Percentiles rank a stretch among this genome's conserved stretches.
These are phyloP conservation scores for Debaryomyces subglobosus DNA, from an alignment of 1,139 yeast species.

Conservation along the genomic window DNA sequence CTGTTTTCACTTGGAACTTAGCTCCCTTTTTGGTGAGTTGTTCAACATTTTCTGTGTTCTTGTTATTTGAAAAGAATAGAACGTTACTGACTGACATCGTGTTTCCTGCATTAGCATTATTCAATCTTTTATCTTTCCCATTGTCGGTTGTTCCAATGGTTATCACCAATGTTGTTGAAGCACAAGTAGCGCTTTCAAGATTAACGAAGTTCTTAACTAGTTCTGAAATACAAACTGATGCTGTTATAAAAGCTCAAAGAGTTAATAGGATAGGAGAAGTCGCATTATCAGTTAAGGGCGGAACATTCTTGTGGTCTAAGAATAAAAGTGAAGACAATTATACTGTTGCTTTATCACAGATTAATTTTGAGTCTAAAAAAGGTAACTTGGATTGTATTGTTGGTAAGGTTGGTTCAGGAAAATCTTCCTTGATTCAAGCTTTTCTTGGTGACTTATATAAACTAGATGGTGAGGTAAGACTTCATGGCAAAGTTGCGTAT, in stretches of 20 bases:
- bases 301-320: slow-evolving; percentile 88
- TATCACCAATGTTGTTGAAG: slow-evolving; percentile 82
- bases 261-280: slow-evolving; percentile 61
- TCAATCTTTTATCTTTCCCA: slow-evolving; percentile 87
- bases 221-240: slow-evolving; percentile 81
- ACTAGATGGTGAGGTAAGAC: slow-evolving; percentile 70
- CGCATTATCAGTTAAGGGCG: slow-evolving; percentile 69
- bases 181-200: slow-evolving; percentile 84
- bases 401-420: slow-evolving; percentile 93
- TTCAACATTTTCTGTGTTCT: slow-evolving; percentile 85
- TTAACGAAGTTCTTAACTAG: slow-evolving; percentile 71
- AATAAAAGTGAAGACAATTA: slow-evolving; percentile 61
- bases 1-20: slow-evolving; percentile 79
- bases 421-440: slow-evolving; percentile 83
- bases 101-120: slow-evolving; percentile 89
- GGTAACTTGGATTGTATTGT: slow-evolving; percentile 87
- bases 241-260: slow-evolving; percentile 63
- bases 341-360: slow-evolving; percentile 74
- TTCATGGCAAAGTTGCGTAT: slow-evolving; percentile 84
- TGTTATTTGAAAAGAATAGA: slow-evolving; percentile 56
- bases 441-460: slow-evolving; percentile 85
- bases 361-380: slow-evolving; percentile 70
- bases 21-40: slow-evolving; percentile 93
- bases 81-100: slow-evolving; percentile 90
- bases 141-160: slow-evolving; percentile 93